Percentiles rank a stretch among this genome's conserved stretches.
Conservation (phyloP, 164 flowering plant species). For the Dillenia suffruticosa region DNA sequence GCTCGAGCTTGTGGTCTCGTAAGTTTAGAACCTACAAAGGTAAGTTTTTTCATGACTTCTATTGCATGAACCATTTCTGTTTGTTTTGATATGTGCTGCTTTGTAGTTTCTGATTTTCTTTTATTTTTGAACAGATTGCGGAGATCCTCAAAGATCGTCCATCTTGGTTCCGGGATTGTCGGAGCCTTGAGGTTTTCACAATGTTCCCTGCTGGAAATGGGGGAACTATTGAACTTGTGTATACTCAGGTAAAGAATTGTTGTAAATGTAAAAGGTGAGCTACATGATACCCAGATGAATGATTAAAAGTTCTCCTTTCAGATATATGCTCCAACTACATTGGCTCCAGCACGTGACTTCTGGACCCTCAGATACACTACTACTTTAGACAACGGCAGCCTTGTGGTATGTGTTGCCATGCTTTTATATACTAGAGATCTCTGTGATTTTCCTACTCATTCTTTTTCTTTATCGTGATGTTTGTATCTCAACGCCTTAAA, state of each 20-base stretch:
- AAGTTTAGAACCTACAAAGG: slow-evolving; percentile 75
- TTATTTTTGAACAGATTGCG: slow-evolving; percentile 52
- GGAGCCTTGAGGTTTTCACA: slow-evolving; percentile 84
- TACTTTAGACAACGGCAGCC: slow-evolving; percentile 78
- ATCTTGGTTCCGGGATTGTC: slow-evolving; percentile 96
- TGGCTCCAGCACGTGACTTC: slow-evolving; percentile 93
- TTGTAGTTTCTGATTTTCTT: neutral
- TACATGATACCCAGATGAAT: neutral
- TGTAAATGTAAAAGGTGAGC: neutral
- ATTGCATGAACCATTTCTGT: neutral
- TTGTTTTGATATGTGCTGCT: neutral
- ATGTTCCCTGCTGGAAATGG: slow-evolving; percentile 88
- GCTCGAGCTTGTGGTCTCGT: slow-evolving; percentile 88
- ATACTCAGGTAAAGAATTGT: slow-evolving; percentile 63
- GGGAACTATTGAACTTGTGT: slow-evolving; percentile 83
- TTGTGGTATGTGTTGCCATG: slow-evolving; percentile 59
- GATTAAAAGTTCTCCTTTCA: slow-evolving; percentile 21
- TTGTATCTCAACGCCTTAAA: too few species aligned
- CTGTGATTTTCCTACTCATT: too few species aligned
- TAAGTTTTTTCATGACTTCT: slow-evolving; percentile 13
- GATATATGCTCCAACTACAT: slow-evolving; percentile 88
- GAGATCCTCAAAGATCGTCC: slow-evolving; percentile 97
- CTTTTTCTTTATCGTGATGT: too few species aligned
- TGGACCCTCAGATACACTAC: slow-evolving; percentile 94
- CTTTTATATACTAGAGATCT: too few species aligned